Conservation (phyloP, 179 eudicot genomes). For the Nepenthes alata region DNA sequence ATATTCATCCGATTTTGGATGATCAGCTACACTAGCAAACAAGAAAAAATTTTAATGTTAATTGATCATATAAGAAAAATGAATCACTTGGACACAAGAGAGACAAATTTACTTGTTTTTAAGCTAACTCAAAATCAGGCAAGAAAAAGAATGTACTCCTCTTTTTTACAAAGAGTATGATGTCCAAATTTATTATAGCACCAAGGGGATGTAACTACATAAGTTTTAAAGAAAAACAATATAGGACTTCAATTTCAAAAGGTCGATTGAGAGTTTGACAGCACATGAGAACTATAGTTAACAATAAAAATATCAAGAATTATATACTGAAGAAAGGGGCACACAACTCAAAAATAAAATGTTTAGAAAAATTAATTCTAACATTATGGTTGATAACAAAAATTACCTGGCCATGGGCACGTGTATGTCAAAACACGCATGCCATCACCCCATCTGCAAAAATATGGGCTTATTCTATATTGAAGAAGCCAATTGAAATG, state of each 20-base stretch:
- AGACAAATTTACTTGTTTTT: no score
- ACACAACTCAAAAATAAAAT: background rate
- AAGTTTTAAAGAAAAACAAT: no score
- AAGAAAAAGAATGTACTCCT: no score
- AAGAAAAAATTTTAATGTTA: slow-evolving; percentile 4
- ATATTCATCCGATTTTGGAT: slow-evolving; percentile 94
- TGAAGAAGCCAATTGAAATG: slow-evolving; percentile 94
- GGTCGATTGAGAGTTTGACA: no score
- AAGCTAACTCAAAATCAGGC: no score
- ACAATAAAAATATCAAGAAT: no score
- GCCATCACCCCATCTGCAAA: slow-evolving; percentile 94
- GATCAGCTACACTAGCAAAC: slow-evolving; percentile 52
- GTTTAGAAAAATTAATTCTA: background rate
- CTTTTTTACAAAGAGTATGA: no score
- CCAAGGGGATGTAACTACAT: no score
- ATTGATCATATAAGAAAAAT: background rate
- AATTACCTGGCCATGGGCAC: slow-evolving; percentile 93
- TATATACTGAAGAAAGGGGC: no score
- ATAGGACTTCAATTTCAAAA: no score
- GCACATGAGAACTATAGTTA: no score
- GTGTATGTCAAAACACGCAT: slow-evolving; percentile 97
- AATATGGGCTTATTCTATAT: slow-evolving; percentile 84
- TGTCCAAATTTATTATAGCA: no score
- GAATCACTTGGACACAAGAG: background rate
- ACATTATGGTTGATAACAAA: background rate